Percentiles rank a stretch among this genome's conserved stretches.
Conservation (phyloP, 1,284 basidiomycete species). For the Malassezia arunalokei region DNA sequence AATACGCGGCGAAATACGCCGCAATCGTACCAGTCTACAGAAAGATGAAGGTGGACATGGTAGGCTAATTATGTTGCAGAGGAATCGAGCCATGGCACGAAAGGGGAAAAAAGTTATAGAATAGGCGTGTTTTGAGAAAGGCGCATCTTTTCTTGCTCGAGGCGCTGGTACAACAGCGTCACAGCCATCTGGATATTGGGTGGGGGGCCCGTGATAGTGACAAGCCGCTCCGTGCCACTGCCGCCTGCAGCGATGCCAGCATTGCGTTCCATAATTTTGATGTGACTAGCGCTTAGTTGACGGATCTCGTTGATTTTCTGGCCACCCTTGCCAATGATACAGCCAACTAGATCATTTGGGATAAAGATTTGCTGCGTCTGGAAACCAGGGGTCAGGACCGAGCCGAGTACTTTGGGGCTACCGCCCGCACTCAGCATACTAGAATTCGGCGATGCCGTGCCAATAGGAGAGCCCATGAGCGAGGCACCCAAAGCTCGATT, state of each 20-base stretch:
- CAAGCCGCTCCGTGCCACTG: constrained; percentile 47
- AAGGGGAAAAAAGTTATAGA: neutral
- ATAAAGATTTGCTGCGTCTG: constrained; percentile 98
- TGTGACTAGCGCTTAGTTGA: constrained; percentile 81
- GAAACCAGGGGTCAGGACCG: constrained; percentile 52
- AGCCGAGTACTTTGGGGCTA: constrained; percentile 12
- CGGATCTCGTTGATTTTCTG: constrained; percentile 98
- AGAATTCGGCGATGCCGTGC: constrained; percentile 1
- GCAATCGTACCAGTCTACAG: too few relatives aligned
- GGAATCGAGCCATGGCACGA: neutral
- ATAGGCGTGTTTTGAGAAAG: constrained; percentile 23
- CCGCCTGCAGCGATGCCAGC: constrained; percentile 45
- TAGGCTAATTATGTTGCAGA: neutral
- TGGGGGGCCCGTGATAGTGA: constrained; percentile 59
- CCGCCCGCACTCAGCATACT: constrained; percentile 12
- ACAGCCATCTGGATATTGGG: constrained; percentile 94
- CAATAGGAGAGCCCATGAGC: constrained; percentile 1
- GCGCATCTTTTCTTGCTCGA: constrained; percentile 46
- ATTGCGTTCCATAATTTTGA: constrained; percentile 92
- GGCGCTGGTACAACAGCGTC: constrained; percentile 66
- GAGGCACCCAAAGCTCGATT: constrained; percentile 13
- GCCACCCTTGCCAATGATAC: constrained; percentile 96
- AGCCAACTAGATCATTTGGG: constrained; percentile 91
- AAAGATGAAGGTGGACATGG: neutral
- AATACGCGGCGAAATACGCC: too few relatives aligned